Evolutionary conservation across 495 filamentous ascomycete species (phyloP), one percentile per base, ranked within the genome.

Genomic region (Rhypophila decipiens): DNA sequence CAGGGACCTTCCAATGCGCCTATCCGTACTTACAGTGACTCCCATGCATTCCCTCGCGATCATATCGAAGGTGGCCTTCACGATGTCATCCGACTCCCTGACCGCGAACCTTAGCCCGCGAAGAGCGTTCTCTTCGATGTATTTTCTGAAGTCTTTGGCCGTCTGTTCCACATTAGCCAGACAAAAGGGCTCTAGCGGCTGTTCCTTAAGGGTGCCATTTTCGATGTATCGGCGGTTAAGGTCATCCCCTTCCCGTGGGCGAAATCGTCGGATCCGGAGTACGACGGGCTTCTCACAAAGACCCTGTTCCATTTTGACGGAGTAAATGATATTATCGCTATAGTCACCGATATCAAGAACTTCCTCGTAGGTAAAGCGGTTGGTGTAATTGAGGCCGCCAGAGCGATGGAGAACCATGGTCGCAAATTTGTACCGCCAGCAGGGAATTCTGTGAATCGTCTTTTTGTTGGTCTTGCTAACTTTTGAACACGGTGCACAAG

Each of bases 391-490:
- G 20, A 74, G 46, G n/a, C 19, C 7, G 20, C 38, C 38, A 3
- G 57, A 51, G 18, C 72, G 72, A 39, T 64, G 66, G 4, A 67
- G 52, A 4, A 51, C 42, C 10, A 67, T 56, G 29, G 66, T 56
- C 18, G 63, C 60, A 8, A 73, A 46, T 49, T 65, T 72, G 47
- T 52, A 63, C 10, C 69, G 67, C 22, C 66, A 40, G 31, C 72
- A 75, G 0, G 61, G 67, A 13, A 69, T 49, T 19, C 56, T 54
- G 42, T 74, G 69, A 15, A 73, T 70, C 10, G 67, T 66, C 44
- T 74, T 75, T 47, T 70, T 73, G 3, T 66, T 64, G 2, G 56
- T 60, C 22, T 58, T 54, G 27, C 60, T 57, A 2, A 71, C 59
- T 0, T 44, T 56, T 12, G 51, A 44, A 38, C 71, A 75, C 2